Evolutionary conservation across 805 yeast genomes (phyloP), one percentile per base, ranked within the genome.

Genomic region (Danielia reshetovae): DNA sequence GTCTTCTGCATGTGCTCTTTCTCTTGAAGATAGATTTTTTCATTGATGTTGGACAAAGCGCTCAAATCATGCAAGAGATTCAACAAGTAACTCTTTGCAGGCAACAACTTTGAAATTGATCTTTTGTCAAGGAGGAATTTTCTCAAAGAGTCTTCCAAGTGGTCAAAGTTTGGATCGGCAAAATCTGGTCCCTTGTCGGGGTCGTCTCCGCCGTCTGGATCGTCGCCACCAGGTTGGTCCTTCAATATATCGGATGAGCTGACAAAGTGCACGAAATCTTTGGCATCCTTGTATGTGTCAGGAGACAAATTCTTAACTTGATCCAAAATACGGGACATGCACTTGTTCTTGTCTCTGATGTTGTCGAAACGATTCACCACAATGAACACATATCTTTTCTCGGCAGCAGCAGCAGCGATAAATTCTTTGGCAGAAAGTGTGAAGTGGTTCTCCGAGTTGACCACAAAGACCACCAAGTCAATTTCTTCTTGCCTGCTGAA

Each of bases 401-500:
- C 99, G 34, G 81, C 79, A 1, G 96, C 88, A 1, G 96, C 95
- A 24, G 85, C 77, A 2, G 90, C 71, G 34, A 93, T 86, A 53
- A 93, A 94, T 52, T 93, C 99, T 46, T 86, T 82, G 0, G 97
- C 97, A 0, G 95, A 85, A 38, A 88, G 66, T 0, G 99, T 93
- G 55, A 93, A 84, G 54, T 93, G 97, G 52, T 93, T 94, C 52
- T 89, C 97, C 0, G 98, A 95, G 57, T 83, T 85, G 2, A 93
- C 96, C 2, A 94, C 97, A 65, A 93, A 94, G 1, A 93, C 90
- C 3, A 93, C 96, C 45, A 93, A 70, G 57, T 93, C 99, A 42
- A 93, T 93, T 53, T 93, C 98, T 52, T 93, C 97, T 63, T 93
- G 97, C 40, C 97, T 77, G 2, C 96, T 83, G 56, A 90, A 89